phyloP scores from a whole-genome alignment of 2,329 filamentous ascomycete genomes.

The Fusarium humuli region DNA sequence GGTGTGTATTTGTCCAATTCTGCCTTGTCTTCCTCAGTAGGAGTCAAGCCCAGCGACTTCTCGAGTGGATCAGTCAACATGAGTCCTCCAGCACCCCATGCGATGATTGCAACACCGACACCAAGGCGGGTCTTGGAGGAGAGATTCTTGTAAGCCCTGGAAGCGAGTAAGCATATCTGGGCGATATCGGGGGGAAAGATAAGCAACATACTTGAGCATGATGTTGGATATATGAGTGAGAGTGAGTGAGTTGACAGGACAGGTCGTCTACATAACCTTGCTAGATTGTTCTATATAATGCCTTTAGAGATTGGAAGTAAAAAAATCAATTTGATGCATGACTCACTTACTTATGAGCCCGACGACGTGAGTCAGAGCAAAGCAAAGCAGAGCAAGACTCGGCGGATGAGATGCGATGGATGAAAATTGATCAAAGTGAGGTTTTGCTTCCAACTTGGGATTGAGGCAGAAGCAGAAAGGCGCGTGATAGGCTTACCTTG shows the following conservation, averaged over 20 bases:
- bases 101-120: slow-evolving; percentile 79
- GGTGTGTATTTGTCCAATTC: slow-evolving; percentile 72
- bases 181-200: too few relatives aligned
- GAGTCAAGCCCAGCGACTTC: slow-evolving; percentile 76
- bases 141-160: slow-evolving; percentile 77
- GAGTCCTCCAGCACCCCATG: slow-evolving; percentile 80
- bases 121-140: slow-evolving; percentile 75
- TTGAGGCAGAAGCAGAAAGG: slow-evolving; percentile 5
- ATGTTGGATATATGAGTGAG: slow-evolving; percentile 1
- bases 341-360: not conserved
- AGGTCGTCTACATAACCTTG: slow-evolving; percentile 16
- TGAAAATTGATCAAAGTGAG: slow-evolving; percentile 13
- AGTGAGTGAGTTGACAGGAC: not conserved
- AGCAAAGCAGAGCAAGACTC: not conserved
- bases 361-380: not conserved
- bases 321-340: not conserved
- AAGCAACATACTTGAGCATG: slow-evolving; percentile 41
- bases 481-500: slow-evolving; percentile 10
- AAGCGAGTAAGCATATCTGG: slow-evolving; percentile 8
- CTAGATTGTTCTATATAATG: not conserved
- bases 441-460: not conserved
- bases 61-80: slow-evolving; percentile 79
- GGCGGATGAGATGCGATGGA: slow-evolving; percentile 1
- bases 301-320: not conserved
- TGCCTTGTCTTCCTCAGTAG: slow-evolving; percentile 79